Evolutionary conservation across 345 rosid genomes (phyloP).

Genomic region (Schrenkiella parvula): DNA sequence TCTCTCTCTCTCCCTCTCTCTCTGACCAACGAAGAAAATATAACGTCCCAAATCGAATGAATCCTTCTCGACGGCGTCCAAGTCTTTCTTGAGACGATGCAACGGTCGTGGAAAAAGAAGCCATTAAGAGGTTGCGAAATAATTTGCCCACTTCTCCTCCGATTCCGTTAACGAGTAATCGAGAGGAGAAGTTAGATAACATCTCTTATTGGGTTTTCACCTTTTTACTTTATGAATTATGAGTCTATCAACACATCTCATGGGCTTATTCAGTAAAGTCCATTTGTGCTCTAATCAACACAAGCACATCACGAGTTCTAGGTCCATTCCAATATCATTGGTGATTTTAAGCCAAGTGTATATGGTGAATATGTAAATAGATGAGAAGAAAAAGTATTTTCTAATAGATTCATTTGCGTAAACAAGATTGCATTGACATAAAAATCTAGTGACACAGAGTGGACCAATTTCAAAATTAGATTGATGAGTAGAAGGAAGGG

Average conservation of each 20-base stretch:
- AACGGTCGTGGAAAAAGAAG: not conserved
- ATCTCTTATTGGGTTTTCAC: not conserved
- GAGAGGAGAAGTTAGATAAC: not conserved
- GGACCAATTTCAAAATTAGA: not conserved
- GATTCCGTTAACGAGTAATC: not conserved
- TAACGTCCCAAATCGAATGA: not conserved
- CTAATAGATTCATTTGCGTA: not conserved
- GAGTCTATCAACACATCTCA: not conserved
- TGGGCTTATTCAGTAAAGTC: not conserved
- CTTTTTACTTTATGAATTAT: not conserved
- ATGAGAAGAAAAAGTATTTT: not conserved
- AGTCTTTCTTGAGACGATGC: not conserved
- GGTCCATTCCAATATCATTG: not conserved
- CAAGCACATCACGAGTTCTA: not conserved
- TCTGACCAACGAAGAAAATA: conserved; percentile 1
- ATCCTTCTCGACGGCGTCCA: not conserved
- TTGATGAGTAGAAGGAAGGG: not conserved
- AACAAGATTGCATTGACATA: not conserved
- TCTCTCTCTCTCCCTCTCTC: not conserved
- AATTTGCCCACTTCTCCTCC: conserved; percentile 1
- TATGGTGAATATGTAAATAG: too few species aligned
- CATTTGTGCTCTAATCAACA: not conserved
- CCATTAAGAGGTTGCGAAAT: not conserved
- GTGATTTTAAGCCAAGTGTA: not conserved
- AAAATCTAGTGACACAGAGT: not conserved